Evolutionary conservation across 345 rosid species (phyloP).

Genomic region (Psidium friedrichsthalianum): DNA sequence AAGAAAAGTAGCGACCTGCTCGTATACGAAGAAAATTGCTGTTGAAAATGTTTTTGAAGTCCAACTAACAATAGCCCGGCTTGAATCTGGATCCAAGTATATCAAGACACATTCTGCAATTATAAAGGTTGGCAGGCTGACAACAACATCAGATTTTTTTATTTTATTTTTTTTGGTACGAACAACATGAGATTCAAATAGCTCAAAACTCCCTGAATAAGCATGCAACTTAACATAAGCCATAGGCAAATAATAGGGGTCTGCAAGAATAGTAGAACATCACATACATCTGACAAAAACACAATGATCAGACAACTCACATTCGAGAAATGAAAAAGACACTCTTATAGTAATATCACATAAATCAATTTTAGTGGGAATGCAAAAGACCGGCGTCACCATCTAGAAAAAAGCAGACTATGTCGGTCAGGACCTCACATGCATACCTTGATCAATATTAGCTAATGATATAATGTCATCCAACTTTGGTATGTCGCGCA

Average conservation of each 20-base stretch:
- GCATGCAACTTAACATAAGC: slow-evolving; percentile 3
- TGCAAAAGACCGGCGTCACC: background rate
- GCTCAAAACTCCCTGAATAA: slow-evolving; percentile 8
- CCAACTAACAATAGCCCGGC: slow-evolving; percentile 69
- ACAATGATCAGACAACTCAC: background rate
- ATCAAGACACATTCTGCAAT: slow-evolving; percentile 98
- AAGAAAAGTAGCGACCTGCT: slow-evolving; percentile 52
- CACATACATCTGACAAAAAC: background rate
- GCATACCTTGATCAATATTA: slow-evolving; percentile 75
- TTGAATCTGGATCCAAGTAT: slow-evolving; percentile 90
- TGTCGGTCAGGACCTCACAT: background rate
- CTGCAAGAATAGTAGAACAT: background rate
- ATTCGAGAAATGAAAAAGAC: no score
- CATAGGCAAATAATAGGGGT: background rate
- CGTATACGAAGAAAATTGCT: slow-evolving; percentile 80
- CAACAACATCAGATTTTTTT: slow-evolving; percentile 33
- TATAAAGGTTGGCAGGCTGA: slow-evolving; percentile 96
- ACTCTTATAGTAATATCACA: background rate
- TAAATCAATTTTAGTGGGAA: background rate
- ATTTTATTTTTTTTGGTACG: no score
- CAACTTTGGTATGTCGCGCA: slow-evolving; percentile 62
- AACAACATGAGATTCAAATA: slow-evolving; percentile 41
- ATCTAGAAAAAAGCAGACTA: background rate
- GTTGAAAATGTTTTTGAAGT: slow-evolving; percentile 65
- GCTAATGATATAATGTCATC: slow-evolving; percentile 62